A percentile compares a stretch with the other conserved stretches of the same genome.
phyloP scores from a whole-genome alignment of 2,329 filamentous ascomycete genomes.

The Talaromyces verruculosus region DNA sequence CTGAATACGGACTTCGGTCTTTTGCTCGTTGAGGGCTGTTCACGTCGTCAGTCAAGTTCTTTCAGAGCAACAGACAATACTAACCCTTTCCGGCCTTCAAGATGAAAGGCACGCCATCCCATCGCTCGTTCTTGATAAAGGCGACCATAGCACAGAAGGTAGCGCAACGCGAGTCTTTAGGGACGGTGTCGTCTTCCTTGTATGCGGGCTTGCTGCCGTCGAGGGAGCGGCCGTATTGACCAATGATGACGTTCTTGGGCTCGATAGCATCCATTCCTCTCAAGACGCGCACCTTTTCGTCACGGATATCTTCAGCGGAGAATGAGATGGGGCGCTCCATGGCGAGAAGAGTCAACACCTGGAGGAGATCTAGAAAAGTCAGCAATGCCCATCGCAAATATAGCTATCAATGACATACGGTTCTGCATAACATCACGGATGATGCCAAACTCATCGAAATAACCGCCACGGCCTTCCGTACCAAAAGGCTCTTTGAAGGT shows the following conservation, averaged over 20 bases:
- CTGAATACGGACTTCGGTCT: slow-evolving; percentile 98
- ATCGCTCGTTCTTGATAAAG: slow-evolving; percentile 99
- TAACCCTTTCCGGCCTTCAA: slow-evolving; percentile 91
- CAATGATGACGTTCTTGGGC: slow-evolving; percentile 99
- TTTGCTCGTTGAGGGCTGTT: slow-evolving; percentile 90
- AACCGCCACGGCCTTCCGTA: slow-evolving; percentile 94
- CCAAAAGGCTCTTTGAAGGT: slow-evolving; percentile 99
- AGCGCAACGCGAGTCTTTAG: slow-evolving; percentile 93
- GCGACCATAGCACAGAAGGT: slow-evolving; percentile 97
- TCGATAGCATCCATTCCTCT: slow-evolving; percentile 91
- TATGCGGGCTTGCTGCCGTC: slow-evolving; percentile 96
- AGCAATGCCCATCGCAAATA: slow-evolving; percentile 22
- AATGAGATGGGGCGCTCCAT: slow-evolving; percentile 99
- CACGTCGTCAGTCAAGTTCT: slow-evolving; percentile 22
- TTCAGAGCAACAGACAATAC: slow-evolving; percentile 1
- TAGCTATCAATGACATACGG: slow-evolving; percentile 50
- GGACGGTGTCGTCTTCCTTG: slow-evolving; percentile 98
- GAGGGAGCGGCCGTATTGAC: slow-evolving; percentile 93
- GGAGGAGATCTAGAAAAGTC: slow-evolving; percentile 70
- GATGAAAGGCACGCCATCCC: slow-evolving; percentile 99
- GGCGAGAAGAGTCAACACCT: slow-evolving; percentile 90
- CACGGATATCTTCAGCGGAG: slow-evolving; percentile 95
- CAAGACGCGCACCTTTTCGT: slow-evolving; percentile 95
- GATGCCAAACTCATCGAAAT: slow-evolving; percentile 99
- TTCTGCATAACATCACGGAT: slow-evolving; percentile 99